Evolutionary conservation across 2,329 filamentous ascomycete species (phyloP).

Genomic region (Xylaria sp.): DNA sequence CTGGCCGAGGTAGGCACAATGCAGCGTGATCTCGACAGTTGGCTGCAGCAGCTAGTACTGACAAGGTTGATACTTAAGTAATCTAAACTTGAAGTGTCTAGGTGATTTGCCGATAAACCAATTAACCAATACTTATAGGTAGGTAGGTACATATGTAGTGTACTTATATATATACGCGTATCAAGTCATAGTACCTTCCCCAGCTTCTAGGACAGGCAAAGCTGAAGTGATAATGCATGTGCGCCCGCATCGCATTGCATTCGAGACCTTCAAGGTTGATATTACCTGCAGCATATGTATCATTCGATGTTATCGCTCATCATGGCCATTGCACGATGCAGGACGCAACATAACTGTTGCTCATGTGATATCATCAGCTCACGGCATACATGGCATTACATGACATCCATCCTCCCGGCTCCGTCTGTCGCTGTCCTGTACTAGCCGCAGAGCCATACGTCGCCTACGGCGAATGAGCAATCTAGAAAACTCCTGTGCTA

Average conservation of each 20-base stretch:
- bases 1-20: no score
- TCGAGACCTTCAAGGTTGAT: slow-evolving; percentile 9
- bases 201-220: slow-evolving; percentile 31
- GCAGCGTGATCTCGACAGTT: no score
- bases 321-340: background rate
- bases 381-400: background rate
- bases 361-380: slow-evolving; percentile 14
- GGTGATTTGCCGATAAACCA: no score
- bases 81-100: no score
- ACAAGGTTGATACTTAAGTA: no score
- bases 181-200: slow-evolving; percentile 19
- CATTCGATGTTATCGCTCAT: no score
- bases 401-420: background rate
- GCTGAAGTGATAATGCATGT: slow-evolving; percentile 34
- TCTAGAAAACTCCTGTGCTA: background rate
- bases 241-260: slow-evolving; percentile 28
- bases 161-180: no score
- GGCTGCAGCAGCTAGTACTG: no score
- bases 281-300: no score
- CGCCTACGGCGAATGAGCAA: background rate
- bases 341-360: background rate
- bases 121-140: background rate
- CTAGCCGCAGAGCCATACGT: background rate
- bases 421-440: background rate
- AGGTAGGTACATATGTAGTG: background rate